Conservation (phyloP, 805 yeast genomes). For the Pichia scutulata region DNA sequence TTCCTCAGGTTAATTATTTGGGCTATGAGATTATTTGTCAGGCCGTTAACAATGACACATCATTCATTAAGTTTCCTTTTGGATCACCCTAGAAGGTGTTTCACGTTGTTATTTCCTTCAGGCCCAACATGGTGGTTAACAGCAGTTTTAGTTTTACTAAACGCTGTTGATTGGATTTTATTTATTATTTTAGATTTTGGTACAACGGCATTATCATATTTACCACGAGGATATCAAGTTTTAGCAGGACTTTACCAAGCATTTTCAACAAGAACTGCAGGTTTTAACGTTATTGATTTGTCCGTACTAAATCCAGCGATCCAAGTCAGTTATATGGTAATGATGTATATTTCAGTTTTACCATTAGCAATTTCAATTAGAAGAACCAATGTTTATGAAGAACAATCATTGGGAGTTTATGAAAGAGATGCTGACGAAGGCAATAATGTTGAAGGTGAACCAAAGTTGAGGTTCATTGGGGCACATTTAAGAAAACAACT, state of each 20-base stretch:
- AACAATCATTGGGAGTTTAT: slow-evolving; percentile 92
- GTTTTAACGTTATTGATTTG: slow-evolving; percentile 68
- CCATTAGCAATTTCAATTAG: slow-evolving; percentile 96
- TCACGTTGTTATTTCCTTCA: slow-evolving; percentile 84
- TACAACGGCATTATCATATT: slow-evolving; percentile 39
- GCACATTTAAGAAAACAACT: slow-evolving; percentile 87
- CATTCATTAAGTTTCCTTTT: slow-evolving; percentile 82
- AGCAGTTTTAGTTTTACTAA: slow-evolving; percentile 61
- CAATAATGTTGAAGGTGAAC: slow-evolving; percentile 18
- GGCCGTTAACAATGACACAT: slow-evolving; percentile 50
- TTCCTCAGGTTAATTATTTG: slow-evolving; percentile 75
- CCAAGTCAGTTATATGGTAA: slow-evolving; percentile 85
- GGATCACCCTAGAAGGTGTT: slow-evolving; percentile 97
- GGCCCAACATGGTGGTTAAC: slow-evolving; percentile 95
- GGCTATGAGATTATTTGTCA: slow-evolving; percentile 61
- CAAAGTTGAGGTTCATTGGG: slow-evolving; percentile 62
- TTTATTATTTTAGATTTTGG: slow-evolving; percentile 73
- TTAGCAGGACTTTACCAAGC: slow-evolving; percentile 87
- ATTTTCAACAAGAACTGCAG: slow-evolving; percentile 89
- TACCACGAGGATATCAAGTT: slow-evolving; percentile 62
- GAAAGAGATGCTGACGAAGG: slow-evolving; percentile 25
- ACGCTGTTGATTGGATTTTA: slow-evolving; percentile 69
- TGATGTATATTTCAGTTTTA: slow-evolving; percentile 97
- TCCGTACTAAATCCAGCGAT: slow-evolving; percentile 77
- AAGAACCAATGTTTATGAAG: slow-evolving; percentile 96